Evolutionary conservation across 345 rosid genomes (phyloP).

Genomic region (Hibiscus tridactylites): DNA sequence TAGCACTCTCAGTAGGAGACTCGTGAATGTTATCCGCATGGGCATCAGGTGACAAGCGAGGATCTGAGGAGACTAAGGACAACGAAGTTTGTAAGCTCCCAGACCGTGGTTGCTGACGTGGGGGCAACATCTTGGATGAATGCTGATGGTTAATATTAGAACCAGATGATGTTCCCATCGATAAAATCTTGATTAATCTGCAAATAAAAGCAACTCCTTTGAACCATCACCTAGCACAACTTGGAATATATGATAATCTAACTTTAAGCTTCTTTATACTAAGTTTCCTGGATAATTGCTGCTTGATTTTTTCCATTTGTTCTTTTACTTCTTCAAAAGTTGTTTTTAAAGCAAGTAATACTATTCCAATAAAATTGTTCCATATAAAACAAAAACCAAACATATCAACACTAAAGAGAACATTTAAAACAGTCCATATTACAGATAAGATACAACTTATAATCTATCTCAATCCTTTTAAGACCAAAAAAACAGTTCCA

Average conservation of each 20-base stretch:
- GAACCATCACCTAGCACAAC: not conserved
- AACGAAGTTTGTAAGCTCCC: slow-evolving; percentile 44
- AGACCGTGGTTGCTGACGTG: not conserved
- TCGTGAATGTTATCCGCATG: slow-evolving; percentile 67
- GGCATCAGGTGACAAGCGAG: slow-evolving; percentile 50
- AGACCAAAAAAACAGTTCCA: too few species aligned
- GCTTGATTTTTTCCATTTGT: not conserved
- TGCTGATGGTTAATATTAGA: slow-evolving; percentile 64
- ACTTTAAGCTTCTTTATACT: not conserved
- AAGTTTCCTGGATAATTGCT: not conserved
- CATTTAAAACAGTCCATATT: not conserved
- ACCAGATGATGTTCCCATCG: slow-evolving; percentile 91
- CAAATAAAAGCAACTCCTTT: not conserved
- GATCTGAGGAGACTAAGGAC: slow-evolving; percentile 63
- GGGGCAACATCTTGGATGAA: not conserved
- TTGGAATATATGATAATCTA: not conserved
- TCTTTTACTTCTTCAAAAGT: not conserved
- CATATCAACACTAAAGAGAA: not conserved
- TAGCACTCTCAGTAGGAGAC: slow-evolving; percentile 96
- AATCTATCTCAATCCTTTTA: too few species aligned
- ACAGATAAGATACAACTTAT: not conserved
- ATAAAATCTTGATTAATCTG: slow-evolving; percentile 16
- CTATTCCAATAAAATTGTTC: not conserved
- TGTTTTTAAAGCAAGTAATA: not conserved
- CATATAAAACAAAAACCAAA: not conserved